Evolutionary conservation across 2,329 filamentous ascomycete species (phyloP).

Genomic region (Plenodomus biglobosus): DNA sequence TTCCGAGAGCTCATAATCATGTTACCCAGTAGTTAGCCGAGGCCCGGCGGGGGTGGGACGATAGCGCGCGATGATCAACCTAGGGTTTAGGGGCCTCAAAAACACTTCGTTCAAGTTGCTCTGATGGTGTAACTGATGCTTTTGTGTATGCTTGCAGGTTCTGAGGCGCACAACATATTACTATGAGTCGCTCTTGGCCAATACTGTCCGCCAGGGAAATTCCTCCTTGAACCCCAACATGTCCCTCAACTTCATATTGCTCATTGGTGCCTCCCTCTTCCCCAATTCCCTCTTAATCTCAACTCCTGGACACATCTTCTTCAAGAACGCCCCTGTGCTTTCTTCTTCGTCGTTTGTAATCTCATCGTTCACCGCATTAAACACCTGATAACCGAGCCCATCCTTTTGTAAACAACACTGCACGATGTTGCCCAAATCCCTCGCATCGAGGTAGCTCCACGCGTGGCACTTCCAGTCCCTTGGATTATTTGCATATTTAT

Average conservation of each 20-base stretch:
- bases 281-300: conserved; percentile 57
- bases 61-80: not conserved
- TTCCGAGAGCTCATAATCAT: not conserved
- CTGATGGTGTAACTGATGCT: not conserved
- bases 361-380: conserved; percentile 64
- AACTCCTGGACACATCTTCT: conserved; percentile 51
- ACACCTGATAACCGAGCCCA: conserved; percentile 62
- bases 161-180: not conserved
- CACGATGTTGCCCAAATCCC: conserved; percentile 62
- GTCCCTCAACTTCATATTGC: conserved; percentile 60
- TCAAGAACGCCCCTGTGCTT: conserved; percentile 53
- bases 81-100: not conserved
- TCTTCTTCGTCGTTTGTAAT: conserved; percentile 51
- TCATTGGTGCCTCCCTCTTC: conserved; percentile 58
- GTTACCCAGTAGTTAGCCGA: not conserved
- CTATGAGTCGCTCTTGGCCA: conserved; percentile 1
- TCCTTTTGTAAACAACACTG: conserved; percentile 55
- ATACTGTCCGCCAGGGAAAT: conserved; percentile 52
- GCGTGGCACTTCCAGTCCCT: conserved; percentile 57
- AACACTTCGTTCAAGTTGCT: not conserved
- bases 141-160: too few species aligned
- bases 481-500: conserved; percentile 51
- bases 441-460: conserved; percentile 63
- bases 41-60: not conserved
- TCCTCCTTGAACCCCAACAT: conserved; percentile 60